A percentile compares a stretch with the other conserved stretches of the same genome.
Evolutionary conservation across 2,329 filamentous ascomycete genomes (phyloP).

Genomic region (Fusarium buharicum): DNA sequence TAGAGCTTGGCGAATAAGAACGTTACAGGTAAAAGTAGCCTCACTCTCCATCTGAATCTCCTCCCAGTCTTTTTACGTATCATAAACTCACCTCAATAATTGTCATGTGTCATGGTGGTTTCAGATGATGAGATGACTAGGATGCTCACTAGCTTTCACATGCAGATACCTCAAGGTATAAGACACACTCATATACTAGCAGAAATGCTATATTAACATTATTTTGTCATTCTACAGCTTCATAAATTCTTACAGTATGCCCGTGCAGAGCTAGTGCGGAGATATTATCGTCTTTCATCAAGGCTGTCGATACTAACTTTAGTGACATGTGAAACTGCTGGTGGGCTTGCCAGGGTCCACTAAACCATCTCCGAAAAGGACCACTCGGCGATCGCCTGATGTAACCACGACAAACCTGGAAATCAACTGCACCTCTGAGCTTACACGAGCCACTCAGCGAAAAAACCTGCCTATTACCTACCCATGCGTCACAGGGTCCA

Average conservation of each 20-base stretch:
- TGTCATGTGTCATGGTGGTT: background rate
- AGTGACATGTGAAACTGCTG: conserved; percentile 39
- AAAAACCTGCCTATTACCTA: conserved; percentile 14
- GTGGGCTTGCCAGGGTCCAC: conserved; percentile 22
- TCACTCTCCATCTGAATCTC: background rate
- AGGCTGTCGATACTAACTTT: background rate
- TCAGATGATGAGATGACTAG: background rate
- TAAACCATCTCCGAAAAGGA: conserved; percentile 25
- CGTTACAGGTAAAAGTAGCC: too few relatives aligned
- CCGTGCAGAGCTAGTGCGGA: conserved; percentile 9
- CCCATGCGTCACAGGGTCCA: conserved; percentile 35
- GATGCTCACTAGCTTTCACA: background rate
- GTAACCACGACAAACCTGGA: conserved; percentile 31
- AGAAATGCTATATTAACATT: background rate
- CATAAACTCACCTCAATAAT: background rate
- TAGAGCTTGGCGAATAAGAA: too few relatives aligned
- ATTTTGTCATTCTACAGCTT: background rate
- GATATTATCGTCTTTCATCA: conserved; percentile 8
- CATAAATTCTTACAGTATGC: conserved; percentile 10
- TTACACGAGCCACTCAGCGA: conserved; percentile 17
- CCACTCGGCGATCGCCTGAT: conserved; percentile 38
- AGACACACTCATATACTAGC: too few relatives aligned
- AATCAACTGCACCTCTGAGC: conserved; percentile 18
- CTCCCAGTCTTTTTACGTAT: background rate
- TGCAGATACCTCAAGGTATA: too few relatives aligned